These are phyloP conservation scores for Ceratobasidium papillatum DNA, from an alignment of 1,284 basidiomycete species.

Conservation along the genomic window DNA sequence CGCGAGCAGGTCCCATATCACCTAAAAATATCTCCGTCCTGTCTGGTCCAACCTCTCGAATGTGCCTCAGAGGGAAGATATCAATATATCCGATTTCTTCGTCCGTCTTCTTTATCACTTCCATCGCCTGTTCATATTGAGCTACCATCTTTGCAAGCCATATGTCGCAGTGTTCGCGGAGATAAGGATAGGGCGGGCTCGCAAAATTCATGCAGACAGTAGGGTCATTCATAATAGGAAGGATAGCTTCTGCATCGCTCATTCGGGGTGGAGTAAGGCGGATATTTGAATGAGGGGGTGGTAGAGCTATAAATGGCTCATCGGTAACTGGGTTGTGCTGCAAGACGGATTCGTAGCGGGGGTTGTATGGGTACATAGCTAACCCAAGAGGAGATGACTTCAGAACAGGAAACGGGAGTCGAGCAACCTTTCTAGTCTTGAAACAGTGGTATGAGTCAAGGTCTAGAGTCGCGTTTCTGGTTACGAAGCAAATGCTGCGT, in stretches of 20 bases:
- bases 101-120: slow-evolving; percentile 13
- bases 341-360: slow-evolving; percentile 11
- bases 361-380: slow-evolving; percentile 28
- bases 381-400: background rate
- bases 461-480: background rate
- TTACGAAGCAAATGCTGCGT: background rate
- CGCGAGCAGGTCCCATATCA: slow-evolving; percentile 37
- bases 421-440: background rate
- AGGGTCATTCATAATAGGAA: slow-evolving; percentile 40
- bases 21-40: slow-evolving; percentile 42
- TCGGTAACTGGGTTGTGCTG: slow-evolving; percentile 39
- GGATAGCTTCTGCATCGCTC: slow-evolving; percentile 34
- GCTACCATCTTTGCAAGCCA: slow-evolving; percentile 30
- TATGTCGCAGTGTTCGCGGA: slow-evolving; percentile 36
- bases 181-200: slow-evolving; percentile 43
- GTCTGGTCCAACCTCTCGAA: slow-evolving; percentile 42
- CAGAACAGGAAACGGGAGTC: background rate
- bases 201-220: slow-evolving; percentile 40
- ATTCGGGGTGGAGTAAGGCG: slow-evolving; percentile 43
- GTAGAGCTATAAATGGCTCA: slow-evolving; percentile 43
- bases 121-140: slow-evolving; percentile 27
- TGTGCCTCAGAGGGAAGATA: slow-evolving; percentile 41
- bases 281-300: slow-evolving; percentile 41
- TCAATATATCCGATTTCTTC: slow-evolving; percentile 24
- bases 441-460: background rate